phyloP scores from a whole-genome alignment of 2,329 filamentous ascomycete genomes.

The Alternaria panax region DNA sequence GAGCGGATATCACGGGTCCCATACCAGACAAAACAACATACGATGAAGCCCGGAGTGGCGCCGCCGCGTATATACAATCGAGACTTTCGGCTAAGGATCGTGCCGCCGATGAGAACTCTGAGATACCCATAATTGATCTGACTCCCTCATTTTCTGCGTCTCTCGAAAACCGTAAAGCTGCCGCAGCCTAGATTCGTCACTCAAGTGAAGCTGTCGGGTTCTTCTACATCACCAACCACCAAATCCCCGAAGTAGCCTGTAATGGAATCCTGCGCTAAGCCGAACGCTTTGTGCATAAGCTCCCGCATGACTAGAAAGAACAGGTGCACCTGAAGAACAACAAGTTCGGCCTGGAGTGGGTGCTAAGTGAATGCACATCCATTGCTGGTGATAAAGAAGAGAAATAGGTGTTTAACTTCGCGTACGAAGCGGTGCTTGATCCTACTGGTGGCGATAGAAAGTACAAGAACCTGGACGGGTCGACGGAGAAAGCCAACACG shows the following conservation, averaged over 20 bases:
- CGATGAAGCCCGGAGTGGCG: conserved; percentile 45
- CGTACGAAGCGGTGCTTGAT: conserved; percentile 53
- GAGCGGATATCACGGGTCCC: conserved; percentile 37
- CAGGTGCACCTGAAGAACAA: conserved; percentile 51
- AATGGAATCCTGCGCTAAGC: conserved; percentile 48
- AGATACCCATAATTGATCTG: conserved; percentile 51
- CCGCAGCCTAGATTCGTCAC: conserved; percentile 50
- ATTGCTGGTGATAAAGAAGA: conserved; percentile 52
- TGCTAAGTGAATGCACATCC: conserved; percentile 52
- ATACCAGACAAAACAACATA: conserved; percentile 42
- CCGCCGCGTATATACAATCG: conserved; percentile 47
- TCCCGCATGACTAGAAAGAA: conserved; percentile 47
- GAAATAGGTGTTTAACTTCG: conserved; percentile 55
- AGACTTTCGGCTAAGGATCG: conserved; percentile 32
- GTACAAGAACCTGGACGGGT: conserved; percentile 53
- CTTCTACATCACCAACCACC: conserved; percentile 53
- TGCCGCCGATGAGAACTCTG: conserved; percentile 33
- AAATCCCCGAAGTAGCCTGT: conserved; percentile 37
- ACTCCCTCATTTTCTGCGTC: conserved; percentile 45
- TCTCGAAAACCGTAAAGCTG: conserved; percentile 41
- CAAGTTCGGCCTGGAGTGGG: conserved; percentile 52
- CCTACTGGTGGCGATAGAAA: conserved; percentile 51
- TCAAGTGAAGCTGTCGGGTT: conserved; percentile 53
- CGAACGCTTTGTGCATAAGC: conserved; percentile 46
- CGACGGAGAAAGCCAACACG: conserved; percentile 44